Base-by-base conservation (phyloP, 176 grass and related monocot genomes). In the Olyra latifolia region DNA sequence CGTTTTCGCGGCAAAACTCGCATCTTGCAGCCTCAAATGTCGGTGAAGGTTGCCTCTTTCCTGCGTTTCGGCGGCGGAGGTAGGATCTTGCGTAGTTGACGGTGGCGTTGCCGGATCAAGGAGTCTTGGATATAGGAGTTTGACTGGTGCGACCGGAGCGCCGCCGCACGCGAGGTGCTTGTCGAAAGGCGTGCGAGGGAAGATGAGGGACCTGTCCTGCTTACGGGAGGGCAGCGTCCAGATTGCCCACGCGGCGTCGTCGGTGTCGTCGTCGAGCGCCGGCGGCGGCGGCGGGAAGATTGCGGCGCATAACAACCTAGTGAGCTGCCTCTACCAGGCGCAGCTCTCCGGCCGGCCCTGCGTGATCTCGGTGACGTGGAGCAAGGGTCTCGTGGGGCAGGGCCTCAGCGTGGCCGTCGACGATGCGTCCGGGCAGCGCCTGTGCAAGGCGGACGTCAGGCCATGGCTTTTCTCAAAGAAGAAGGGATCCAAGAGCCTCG, bases 311-410 rank as follows among this genome's bases (percentile, higher is more conserved):
- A 81, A 72, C 82, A 81, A 72, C 82, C 52, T 63, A 14, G 83
- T 89, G 35, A 86, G 74, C 45, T 92, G 83, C 74, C 66, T 86
- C 8, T 92, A 92, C 79, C 90, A 56, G 40, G 67, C 90, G 57
- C 49, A 68, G 65, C 70, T 87, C 10, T 28, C 41, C 16, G 41
- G 66, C 41, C 82, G 69, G 57, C 29, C 77, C 8, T 76, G 74
- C 60, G 54, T 78, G 20, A 79, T 86, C 56, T 65, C 75, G 9
- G 53, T 76, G 7, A 79, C 80, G 19, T 83, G 80, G 88, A 83
- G 56, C 53, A 79, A 82, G 41, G 57, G 47, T 29, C 59, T 84
- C 9, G 71, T 50, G 22, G 81, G 87, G 13, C 87, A 80, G 39
- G 69, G 76, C 6, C 71, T 89, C 42, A 67, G 70, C 62, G 7